These are phyloP conservation scores for Centaurea solstitialis DNA, from an alignment of 129 eudicot species.

Conservation along the genomic window DNA sequence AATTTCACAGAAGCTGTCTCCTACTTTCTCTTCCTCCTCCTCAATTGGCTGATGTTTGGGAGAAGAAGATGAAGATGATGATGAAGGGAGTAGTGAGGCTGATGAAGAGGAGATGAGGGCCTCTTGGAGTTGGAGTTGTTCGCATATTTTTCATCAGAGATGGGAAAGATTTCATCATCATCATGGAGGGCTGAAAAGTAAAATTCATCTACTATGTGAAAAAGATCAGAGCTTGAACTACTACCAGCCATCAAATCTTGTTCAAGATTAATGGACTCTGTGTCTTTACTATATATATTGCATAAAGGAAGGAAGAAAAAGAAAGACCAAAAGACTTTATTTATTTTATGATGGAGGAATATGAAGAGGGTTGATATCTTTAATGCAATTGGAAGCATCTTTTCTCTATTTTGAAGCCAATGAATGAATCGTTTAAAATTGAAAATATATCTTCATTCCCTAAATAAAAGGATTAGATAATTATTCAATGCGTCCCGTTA, in stretches of 20 bases:
- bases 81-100: neutral
- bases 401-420: too few relatives aligned
- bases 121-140: slow-evolving; percentile 28
- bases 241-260: neutral
- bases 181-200: slow-evolving; percentile 35
- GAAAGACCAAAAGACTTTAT: neutral
- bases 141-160: slow-evolving; percentile 40
- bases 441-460: too few relatives aligned
- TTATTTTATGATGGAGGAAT: neutral
- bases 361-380: too few relatives aligned
- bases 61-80: neutral
- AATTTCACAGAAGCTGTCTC: slow-evolving; percentile 14
- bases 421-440: too few relatives aligned
- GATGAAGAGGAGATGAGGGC: slow-evolving; percentile 15
- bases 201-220: slow-evolving; percentile 26
- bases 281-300: neutral
- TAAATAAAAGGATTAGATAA: too few relatives aligned
- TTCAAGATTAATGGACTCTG: neutral
- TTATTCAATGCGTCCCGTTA: too few relatives aligned
- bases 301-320: neutral
- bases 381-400: too few relatives aligned
- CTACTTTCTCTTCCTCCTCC: neutral
- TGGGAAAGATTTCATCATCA: slow-evolving; percentile 26
- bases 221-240: neutral
- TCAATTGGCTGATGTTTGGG: neutral